Evolutionary conservation across 2,329 filamentous ascomycete species (phyloP).

Genomic region (Pseudonectria buxi): DNA sequence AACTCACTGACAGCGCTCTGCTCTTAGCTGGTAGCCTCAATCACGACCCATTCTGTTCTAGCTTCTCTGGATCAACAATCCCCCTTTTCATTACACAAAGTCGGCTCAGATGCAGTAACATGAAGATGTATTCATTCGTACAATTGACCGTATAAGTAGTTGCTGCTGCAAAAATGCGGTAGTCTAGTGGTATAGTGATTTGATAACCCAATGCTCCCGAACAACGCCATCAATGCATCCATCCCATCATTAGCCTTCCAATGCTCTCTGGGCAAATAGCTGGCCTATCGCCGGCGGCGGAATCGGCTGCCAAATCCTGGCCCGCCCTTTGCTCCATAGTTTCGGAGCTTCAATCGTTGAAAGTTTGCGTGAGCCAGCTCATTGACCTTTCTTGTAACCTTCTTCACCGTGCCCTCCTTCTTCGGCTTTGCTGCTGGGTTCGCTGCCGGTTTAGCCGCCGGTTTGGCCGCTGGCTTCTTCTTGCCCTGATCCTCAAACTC

Average conservation of each 20-base stretch:
- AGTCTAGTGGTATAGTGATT: slow-evolving; percentile 3
- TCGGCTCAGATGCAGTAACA: too few relatives aligned
- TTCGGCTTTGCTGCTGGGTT: slow-evolving; percentile 18
- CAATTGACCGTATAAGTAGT: too few relatives aligned
- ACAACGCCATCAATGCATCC: slow-evolving; percentile 5
- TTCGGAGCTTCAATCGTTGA: slow-evolving; percentile 57
- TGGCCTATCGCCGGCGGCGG: slow-evolving; percentile 37
- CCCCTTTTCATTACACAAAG: too few relatives aligned
- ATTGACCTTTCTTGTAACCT: slow-evolving; percentile 53
- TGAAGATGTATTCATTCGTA: too few relatives aligned
- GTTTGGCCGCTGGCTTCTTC: slow-evolving; percentile 17
- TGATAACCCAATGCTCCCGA: neutral
- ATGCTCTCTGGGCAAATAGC: neutral
- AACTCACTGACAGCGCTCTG: too few relatives aligned
- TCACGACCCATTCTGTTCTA: too few relatives aligned
- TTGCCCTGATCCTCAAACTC: slow-evolving; percentile 13
- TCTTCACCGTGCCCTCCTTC: slow-evolving; percentile 42
- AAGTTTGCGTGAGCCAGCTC: slow-evolving; percentile 61
- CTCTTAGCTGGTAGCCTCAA: too few relatives aligned
- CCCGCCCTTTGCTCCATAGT: slow-evolving; percentile 56
- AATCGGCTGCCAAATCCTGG: slow-evolving; percentile 52
- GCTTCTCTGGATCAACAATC: too few relatives aligned
- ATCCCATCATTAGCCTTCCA: slow-evolving; percentile 7
- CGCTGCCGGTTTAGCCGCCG: slow-evolving; percentile 15
- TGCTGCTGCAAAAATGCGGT: too few relatives aligned